Evolutionary conservation across 768 basidiomycete genomes (phyloP).

Genomic region (Suillus hirtellus): DNA sequence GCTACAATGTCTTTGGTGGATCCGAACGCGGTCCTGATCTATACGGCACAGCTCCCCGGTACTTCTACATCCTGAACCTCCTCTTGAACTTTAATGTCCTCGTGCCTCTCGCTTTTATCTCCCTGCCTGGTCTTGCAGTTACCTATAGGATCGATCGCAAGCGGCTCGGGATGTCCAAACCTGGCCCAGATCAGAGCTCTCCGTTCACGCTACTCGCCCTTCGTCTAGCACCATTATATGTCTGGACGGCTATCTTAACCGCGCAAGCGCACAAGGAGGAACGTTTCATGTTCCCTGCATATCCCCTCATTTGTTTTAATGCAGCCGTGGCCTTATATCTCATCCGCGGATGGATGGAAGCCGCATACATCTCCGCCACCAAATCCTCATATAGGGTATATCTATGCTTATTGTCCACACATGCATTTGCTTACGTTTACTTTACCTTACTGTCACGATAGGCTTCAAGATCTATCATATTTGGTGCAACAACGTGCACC

Average conservation of each 20-base stretch:
- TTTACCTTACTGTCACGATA: conserved; percentile 29
- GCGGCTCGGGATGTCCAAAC: conserved; percentile 60
- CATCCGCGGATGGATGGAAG: conserved; percentile 84
- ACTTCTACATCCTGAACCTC: conserved; percentile 87
- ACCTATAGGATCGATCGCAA: conserved; percentile 76
- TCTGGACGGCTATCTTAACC: conserved; percentile 85
- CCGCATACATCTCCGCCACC: conserved; percentile 68
- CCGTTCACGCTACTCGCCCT: conserved; percentile 77
- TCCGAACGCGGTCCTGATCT: conserved; percentile 82
- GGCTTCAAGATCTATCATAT: conserved; percentile 77
- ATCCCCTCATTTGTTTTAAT: conserved; percentile 91
- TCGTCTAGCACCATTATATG: conserved; percentile 83
- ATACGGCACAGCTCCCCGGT: conserved; percentile 88
- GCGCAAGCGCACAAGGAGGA: conserved; percentile 95
- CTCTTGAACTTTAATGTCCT: conserved; percentile 93
- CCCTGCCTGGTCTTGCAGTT: conserved; percentile 75
- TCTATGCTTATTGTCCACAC: conserved; percentile 8
- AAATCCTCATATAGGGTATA: conserved; percentile 84
- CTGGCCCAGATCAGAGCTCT: conserved; percentile 63
- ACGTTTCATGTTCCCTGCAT: conserved; percentile 96
- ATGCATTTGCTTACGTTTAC: background rate
- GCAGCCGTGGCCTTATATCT: conserved; percentile 89
- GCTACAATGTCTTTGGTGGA: conserved; percentile 89
- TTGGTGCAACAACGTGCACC: conserved; percentile 72
- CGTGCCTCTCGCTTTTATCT: conserved; percentile 74